Evolutionary conservation across 306 rosid genomes (phyloP).

Genomic region (Crotalaria pallida): DNA sequence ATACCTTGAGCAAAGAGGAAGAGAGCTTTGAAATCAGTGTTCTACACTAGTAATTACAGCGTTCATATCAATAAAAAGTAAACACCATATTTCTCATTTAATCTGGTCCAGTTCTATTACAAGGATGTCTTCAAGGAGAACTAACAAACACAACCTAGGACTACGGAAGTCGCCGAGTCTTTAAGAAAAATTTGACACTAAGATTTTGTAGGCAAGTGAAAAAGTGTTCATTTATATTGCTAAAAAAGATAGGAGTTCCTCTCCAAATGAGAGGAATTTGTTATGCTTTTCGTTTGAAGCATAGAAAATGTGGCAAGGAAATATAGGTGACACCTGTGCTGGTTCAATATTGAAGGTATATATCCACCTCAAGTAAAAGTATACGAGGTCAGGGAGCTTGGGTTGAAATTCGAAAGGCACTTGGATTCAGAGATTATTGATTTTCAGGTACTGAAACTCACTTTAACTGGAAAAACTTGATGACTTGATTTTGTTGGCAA

Average conservation of each 20-base stretch:
- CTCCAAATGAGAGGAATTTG: not conserved
- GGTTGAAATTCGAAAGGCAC: conserved; percentile 90
- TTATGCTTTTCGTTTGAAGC: not conserved
- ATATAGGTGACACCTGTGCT: not conserved
- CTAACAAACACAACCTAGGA: not conserved
- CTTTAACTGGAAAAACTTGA: not conserved
- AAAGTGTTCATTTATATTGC: not conserved
- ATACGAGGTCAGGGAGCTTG: conserved; percentile 71
- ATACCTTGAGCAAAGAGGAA: too few species aligned
- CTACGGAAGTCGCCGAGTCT: not conserved
- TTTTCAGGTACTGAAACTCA: conserved; percentile 59
- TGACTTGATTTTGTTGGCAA: not conserved
- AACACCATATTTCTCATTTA: too few species aligned
- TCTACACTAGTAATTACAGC: too few species aligned
- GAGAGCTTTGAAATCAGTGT: too few species aligned
- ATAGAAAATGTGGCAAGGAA: not conserved
- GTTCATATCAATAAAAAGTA: too few species aligned
- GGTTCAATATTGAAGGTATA: conserved; percentile 51
- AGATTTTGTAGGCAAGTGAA: not conserved
- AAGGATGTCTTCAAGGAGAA: too few species aligned
- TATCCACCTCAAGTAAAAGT: conserved; percentile 95
- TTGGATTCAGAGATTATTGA: conserved; percentile 87
- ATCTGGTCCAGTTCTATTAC: too few species aligned
- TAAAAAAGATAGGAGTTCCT: not conserved
- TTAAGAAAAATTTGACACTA: not conserved